Conservation (phyloP, 1,284 basidiomycete genomes). For the Microbotryum saponariae region DNA sequence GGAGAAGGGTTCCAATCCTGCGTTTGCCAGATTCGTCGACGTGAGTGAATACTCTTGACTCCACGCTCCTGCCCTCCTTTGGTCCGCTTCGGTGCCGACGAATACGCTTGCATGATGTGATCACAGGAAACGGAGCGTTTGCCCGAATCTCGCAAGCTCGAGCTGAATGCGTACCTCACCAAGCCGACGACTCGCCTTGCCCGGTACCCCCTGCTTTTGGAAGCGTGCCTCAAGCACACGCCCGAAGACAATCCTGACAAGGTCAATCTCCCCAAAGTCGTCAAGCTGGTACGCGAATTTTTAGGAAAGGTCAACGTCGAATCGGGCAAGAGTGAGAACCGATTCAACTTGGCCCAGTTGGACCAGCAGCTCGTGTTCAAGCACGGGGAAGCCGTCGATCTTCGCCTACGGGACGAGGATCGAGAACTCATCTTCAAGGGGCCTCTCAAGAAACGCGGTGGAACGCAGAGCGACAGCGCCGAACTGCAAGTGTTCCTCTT, state of each 20-base stretch:
- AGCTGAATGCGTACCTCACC: conserved; percentile 95
- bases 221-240: conserved; percentile 88
- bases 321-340: conserved; percentile 83
- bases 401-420: conserved; percentile 75
- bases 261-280: conserved; percentile 64
- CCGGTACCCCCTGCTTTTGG: conserved; percentile 86
- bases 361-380: conserved; percentile 80
- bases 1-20: conserved; percentile 86
- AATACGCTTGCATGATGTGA: too few relatives aligned
- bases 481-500: conserved; percentile 93
- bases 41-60: conserved; percentile 45
- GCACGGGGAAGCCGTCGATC: conserved; percentile 75
- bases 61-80: neutral
- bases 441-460: conserved; percentile 82
- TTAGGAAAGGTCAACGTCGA: conserved; percentile 83
- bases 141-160: conserved; percentile 91
- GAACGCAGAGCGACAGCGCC: conserved; percentile 63
- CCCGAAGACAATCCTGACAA: conserved; percentile 87
- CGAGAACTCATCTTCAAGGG: conserved; percentile 92
- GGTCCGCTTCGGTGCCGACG: neutral
- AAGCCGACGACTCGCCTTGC: conserved; percentile 97
- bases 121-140: conserved; percentile 74
- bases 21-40: conserved; percentile 95
- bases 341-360: conserved; percentile 83
- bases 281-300: conserved; percentile 74